Base-by-base conservation (phyloP, 139 green algal species). In the Tetraselmis chui region DNA sequence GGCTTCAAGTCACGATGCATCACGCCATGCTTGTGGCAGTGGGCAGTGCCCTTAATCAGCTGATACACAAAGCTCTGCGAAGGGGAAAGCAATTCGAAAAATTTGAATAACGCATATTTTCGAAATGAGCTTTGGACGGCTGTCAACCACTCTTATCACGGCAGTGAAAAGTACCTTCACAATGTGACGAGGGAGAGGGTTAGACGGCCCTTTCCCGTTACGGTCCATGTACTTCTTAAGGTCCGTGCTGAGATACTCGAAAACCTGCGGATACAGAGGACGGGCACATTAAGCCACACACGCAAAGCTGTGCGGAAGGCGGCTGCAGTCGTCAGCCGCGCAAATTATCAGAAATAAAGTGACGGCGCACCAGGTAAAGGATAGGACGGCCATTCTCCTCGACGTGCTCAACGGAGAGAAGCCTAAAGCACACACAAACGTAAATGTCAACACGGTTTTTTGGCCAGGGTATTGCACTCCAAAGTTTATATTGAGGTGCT, bases 141-240 rank as follows among this genome's bases (percentile, higher is more conserved):
- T n/a, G n/a, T n/a, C n/a, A n/a, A n/a, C n/a, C n/a, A n/a, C n/a
- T n/a, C n/a, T n/a, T n/a, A n/a, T n/a, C n/a, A n/a, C n/a, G n/a
- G n/a, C n/a, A n/a, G n/a, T n/a, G n/a, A n/a, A 5, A 67, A 18
- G 45, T 67, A 93, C 90, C 92, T 97, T 97, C 80, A 98, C 84
- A 2, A 92, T 78, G 28, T 81, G 31, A 0, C 89, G 87, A 1
- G 86, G 75, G 30, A 95, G 82, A 0, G 91, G 91, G 82, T 92
- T 77, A 0, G 87, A 76, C 0, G 93, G 93, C 1, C 95, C 94
- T 31, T 94, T 96, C 58, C 95, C 94, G 80, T 91, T 94, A 31
- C 91, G 85, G 89, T 98, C 96, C 96, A 99, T 99, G 89, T 93
- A 98, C 86, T 98, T 97, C 89, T 99, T 99, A 24, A 99, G 90